Conservation (phyloP, 352 stramenopile species). For the Blastocystis sp. region DNA sequence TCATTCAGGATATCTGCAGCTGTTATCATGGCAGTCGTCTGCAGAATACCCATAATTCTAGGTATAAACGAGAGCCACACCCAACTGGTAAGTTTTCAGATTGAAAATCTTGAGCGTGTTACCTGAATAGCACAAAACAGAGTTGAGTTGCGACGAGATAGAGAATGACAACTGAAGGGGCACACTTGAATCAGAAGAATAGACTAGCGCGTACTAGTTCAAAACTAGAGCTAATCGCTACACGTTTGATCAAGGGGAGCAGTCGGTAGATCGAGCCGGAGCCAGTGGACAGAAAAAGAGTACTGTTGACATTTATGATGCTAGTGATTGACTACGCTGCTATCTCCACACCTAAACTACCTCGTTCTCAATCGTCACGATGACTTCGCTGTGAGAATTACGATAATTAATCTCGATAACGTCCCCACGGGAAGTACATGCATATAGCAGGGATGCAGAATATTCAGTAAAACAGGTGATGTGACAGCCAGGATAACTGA, state of each 20-base stretch:
- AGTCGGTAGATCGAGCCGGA: not conserved
- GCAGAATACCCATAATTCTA: not conserved
- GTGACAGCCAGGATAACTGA: not conserved
- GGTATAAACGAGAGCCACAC: not conserved
- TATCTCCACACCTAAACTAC: not conserved
- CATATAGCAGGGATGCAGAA: not conserved
- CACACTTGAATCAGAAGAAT: not conserved
- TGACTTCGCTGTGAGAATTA: not conserved
- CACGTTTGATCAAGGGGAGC: slow-evolving; percentile 10
- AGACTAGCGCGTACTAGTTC: not conserved
- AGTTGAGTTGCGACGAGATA: not conserved
- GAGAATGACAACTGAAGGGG: not conserved
- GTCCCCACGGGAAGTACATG: not conserved
- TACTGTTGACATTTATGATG: not conserved
- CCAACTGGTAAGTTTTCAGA: not conserved
- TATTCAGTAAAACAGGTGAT: slow-evolving; percentile 26
- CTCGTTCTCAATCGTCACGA: not conserved
- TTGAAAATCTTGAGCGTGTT: not conserved
- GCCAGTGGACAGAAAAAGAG: not conserved
- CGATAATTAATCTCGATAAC: slow-evolving; percentile 23
- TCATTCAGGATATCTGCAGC: slow-evolving; percentile 9
- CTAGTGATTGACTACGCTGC: slow-evolving; percentile 6
- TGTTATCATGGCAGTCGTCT: not conserved
- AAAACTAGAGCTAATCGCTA: not conserved
- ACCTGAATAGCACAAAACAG: not conserved